phyloP scores from a whole-genome alignment of 75 land plant genomes.

The Cupressus sempervirens region DNA sequence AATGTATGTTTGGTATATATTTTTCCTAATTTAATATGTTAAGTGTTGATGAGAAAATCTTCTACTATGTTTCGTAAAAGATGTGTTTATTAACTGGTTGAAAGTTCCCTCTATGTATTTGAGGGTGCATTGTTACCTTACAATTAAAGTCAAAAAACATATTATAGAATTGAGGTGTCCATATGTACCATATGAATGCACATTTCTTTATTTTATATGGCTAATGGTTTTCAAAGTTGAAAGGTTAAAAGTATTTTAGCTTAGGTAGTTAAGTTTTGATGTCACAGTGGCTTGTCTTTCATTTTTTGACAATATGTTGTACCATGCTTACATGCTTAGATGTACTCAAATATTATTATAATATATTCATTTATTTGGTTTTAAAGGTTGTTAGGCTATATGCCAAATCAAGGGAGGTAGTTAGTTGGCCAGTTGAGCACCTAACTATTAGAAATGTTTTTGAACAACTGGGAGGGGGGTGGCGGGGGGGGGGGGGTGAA shows the following conservation, averaged over 20 bases:
- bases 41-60: background rate
- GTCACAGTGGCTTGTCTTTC: background rate
- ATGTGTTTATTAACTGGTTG: background rate
- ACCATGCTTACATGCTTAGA: background rate
- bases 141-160: background rate
- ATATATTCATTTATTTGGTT: constrained; percentile 1
- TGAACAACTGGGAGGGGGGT: no score
- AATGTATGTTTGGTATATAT: constrained; percentile 44
- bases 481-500: no score
- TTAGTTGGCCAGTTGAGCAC: constrained; percentile 98
- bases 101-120: background rate
- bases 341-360: background rate
- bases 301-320: background rate
- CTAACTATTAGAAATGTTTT: no score
- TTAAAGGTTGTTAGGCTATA: constrained; percentile 90
- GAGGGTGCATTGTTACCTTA: background rate
- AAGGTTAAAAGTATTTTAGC: background rate
- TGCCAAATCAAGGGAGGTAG: constrained; percentile 99
- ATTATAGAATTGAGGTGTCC: no score
- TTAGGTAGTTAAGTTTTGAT: background rate
- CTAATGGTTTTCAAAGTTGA: background rate
- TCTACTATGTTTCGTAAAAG: background rate
- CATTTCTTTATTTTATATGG: background rate
- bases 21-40: no score
- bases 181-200: no score